Percentiles rank a stretch among this genome's conserved stretches.
Conservation (phyloP, 1,284 basidiomycete species). For the Cutaneotrichosporon arboriforme region DNA sequence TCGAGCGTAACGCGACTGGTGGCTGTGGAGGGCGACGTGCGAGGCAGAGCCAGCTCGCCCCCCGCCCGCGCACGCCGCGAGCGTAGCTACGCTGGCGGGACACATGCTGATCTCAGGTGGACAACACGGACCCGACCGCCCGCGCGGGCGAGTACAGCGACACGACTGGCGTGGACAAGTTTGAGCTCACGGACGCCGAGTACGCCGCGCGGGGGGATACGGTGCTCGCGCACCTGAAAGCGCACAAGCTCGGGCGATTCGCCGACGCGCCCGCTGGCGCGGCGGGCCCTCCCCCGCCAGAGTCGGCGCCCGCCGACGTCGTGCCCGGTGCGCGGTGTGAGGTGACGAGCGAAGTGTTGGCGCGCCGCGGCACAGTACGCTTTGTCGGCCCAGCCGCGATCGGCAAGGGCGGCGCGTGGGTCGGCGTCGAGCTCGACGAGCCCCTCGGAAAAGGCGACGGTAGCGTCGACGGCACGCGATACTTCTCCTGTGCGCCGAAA, state of each 20-base stretch:
- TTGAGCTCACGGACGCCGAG: constrained; percentile 75
- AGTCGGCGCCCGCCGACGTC: constrained; percentile 22
- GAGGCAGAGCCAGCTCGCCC: too few species aligned
- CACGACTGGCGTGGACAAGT: constrained; percentile 82
- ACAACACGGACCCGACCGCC: constrained; percentile 66
- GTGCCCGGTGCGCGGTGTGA: constrained; percentile 70
- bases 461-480: constrained; percentile 76
- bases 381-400: constrained; percentile 81
- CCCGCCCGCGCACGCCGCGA: too few species aligned
- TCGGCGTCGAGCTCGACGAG: constrained; percentile 94
- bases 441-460: constrained; percentile 95
- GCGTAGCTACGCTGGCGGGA: neutral
- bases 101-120: constrained; percentile 54
- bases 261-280: constrained; percentile 49
- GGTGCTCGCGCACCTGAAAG: constrained; percentile 83
- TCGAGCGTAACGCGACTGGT: too few species aligned
- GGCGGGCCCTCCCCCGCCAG: constrained; percentile 24
- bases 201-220: constrained; percentile 82
- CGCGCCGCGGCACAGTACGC: constrained; percentile 73
- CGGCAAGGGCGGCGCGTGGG: constrained; percentile 62
- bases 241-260: constrained; percentile 84
- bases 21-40: too few species aligned
- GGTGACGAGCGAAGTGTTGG: constrained; percentile 60
- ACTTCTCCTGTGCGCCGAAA: constrained; percentile 71
- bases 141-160: constrained; percentile 62